Base-by-base conservation (phyloP, 2,329 filamentous ascomycete species). In the Botrytis deweyae region DNA sequence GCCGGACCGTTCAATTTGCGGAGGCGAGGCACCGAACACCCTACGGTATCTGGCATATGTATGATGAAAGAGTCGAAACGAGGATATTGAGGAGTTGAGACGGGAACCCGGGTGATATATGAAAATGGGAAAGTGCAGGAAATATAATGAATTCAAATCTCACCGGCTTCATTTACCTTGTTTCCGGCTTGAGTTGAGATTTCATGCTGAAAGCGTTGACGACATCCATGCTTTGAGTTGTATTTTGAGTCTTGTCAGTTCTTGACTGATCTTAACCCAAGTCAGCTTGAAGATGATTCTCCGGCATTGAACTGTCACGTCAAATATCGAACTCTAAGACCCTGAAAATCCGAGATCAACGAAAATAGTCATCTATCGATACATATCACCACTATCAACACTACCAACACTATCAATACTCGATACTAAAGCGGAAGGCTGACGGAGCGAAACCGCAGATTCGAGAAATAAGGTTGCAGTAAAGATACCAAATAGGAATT, bases 1-100 rank as follows among this genome's bases (percentile, higher is more conserved):
- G 65, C 29, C 64, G 64, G 64, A 52, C 64, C 46, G 65, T 67
- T 67, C 63, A 46, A 46, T 65, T 40, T 67, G 65, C 65, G 65
- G 65, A 67, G 64, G 64, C 33, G 64, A 67, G 44, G 33, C 65
- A 67, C 46, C 65, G 65, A 55, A 29, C 46, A 49, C 65, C 46
- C 25, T 68, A 22, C 65, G 46, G 65, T 55, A 68, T 68, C 36
- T 68, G 46, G 46, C 65, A 68, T 68, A 25, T 52, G 64, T 58
- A 58, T 58, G n/a, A 33, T 58, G 52, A 29, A 67, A 40, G 22
- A 40, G 65, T 40, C 44, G 44, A 66, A 52, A 52, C 22, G 22
- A 44, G 62, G n/a, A 63, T n/a, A 22, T 42, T 42, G 62, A 44
- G 38, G 61, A n/a, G 40, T 33, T 22, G 62, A 64, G 46, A 68